phyloP scores from a whole-genome alignment of 768 basidiomycete genomes.

The Serendipita sp. region DNA sequence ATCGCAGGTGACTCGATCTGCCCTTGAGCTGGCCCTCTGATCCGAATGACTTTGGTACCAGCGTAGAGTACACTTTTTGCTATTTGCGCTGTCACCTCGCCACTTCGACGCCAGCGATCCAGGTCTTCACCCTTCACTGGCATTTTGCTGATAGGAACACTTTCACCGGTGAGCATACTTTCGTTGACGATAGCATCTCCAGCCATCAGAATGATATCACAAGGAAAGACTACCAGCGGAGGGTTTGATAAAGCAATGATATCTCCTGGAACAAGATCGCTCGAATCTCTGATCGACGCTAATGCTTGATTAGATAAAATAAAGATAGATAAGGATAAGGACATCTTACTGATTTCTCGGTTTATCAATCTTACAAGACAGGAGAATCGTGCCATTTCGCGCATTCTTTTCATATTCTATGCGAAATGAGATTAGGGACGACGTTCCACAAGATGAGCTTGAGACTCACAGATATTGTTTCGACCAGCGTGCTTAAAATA shows the following conservation, averaged over 20 bases:
- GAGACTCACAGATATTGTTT: conserved; percentile 68
- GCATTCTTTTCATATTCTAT: conserved; percentile 83
- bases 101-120: conserved; percentile 46
- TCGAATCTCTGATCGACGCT: conserved; percentile 64
- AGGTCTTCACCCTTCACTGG: conserved; percentile 72
- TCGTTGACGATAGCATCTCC: conserved; percentile 98
- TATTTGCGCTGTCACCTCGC: conserved; percentile 41
- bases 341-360: conserved; percentile 44
- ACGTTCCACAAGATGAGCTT: not conserved
- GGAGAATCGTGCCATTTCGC: conserved; percentile 84
- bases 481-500: conserved; percentile 70
- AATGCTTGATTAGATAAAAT: conserved; percentile 4
- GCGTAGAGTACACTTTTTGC: conserved; percentile 76
- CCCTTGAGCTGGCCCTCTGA: conserved; percentile 47
- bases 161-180: conserved; percentile 98
- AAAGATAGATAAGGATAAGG: not conserved
- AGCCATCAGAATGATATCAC: conserved; percentile 80
- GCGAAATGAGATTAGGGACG: not conserved
- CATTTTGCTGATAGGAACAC: conserved; percentile 86
- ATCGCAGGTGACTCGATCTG: conserved; percentile 45
- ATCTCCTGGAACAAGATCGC: conserved; percentile 78
- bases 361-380: conserved; percentile 59
- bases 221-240: conserved; percentile 58
- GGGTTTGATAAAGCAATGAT: conserved; percentile 76
- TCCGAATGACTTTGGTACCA: conserved; percentile 80